phyloP scores from a whole-genome alignment of 805 yeast species.

The Ogataea pilisensis region DNA sequence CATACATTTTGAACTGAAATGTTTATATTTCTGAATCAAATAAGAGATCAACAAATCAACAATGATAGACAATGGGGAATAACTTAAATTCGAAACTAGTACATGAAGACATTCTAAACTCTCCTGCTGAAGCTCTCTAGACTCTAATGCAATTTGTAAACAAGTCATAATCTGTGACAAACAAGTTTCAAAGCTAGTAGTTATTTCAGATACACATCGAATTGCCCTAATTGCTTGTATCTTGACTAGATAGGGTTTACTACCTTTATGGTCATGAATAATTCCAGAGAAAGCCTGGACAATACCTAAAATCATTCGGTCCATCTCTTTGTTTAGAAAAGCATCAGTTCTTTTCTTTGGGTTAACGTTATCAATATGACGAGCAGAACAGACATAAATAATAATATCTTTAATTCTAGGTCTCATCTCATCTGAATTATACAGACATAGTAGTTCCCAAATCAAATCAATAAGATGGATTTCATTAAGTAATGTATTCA shows the following conservation, averaged over 20 bases:
- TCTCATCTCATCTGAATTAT: constrained; percentile 26
- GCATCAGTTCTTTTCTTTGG: constrained; percentile 29
- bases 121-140: constrained; percentile 51
- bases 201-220: constrained; percentile 54
- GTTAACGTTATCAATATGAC: constrained; percentile 12
- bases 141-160: constrained; percentile 72
- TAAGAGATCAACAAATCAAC: constrained; percentile 73
- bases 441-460: constrained; percentile 43
- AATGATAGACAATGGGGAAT: constrained; percentile 56
- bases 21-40: constrained; percentile 61
- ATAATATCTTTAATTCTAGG: constrained; percentile 41
- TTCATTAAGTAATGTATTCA: constrained; percentile 31
- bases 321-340: constrained; percentile 40
- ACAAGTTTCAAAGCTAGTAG: constrained; percentile 44
- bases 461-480: constrained; percentile 23
- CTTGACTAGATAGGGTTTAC: constrained; percentile 68
- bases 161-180: constrained; percentile 85
- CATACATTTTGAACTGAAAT: constrained; percentile 47
- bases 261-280: constrained; percentile 68
- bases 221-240: constrained; percentile 70
- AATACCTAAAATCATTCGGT: constrained; percentile 64
- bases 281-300: constrained; percentile 77
- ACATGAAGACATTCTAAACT: constrained; percentile 68
- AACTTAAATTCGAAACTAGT: constrained; percentile 53
- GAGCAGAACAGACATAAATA: constrained; percentile 21